These are phyloP conservation scores for Penicillium sp. DNA, from an alignment of 2,329 filamentous ascomycete species.

Conservation along the genomic window DNA sequence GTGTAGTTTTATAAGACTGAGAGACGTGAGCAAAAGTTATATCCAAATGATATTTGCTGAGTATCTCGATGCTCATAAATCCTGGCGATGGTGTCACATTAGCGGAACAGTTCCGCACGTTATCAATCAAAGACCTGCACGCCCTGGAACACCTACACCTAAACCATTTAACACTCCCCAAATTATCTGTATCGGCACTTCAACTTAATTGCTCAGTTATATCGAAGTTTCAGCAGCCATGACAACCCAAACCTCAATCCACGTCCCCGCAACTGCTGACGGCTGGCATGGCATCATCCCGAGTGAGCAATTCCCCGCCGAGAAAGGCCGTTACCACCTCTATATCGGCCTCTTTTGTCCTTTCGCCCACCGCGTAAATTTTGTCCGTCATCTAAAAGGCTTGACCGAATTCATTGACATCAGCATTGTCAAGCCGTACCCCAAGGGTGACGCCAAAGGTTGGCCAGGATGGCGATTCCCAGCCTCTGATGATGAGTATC, in stretches of 20 bases:
- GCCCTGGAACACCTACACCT: not conserved
- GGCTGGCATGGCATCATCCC: slow-evolving; percentile 54
- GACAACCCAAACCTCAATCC: slow-evolving; percentile 10
- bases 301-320: slow-evolving; percentile 48
- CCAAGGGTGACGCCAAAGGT: slow-evolving; percentile 62
- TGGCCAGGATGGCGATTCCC: slow-evolving; percentile 65
- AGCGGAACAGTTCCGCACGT: not conserved
- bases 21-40: no score
- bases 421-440: slow-evolving; percentile 63
- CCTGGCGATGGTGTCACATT: not conserved
- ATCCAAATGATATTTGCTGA: no score
- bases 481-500: slow-evolving; percentile 52
- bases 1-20: no score
- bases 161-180: not conserved
- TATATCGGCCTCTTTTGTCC: slow-evolving; percentile 63
- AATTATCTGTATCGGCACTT: not conserved
- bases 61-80: not conserved
- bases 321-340: slow-evolving; percentile 54
- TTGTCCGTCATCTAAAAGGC: slow-evolving; percentile 58
- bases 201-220: not conserved
- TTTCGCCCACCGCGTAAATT: slow-evolving; percentile 60
- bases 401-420: slow-evolving; percentile 55
- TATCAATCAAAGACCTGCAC: not conserved
- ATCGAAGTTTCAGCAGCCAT: not conserved
- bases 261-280: slow-evolving; percentile 24